phyloP scores from a whole-genome alignment of 2,329 filamentous ascomycete genomes.

The Hypocreales sp. region DNA sequence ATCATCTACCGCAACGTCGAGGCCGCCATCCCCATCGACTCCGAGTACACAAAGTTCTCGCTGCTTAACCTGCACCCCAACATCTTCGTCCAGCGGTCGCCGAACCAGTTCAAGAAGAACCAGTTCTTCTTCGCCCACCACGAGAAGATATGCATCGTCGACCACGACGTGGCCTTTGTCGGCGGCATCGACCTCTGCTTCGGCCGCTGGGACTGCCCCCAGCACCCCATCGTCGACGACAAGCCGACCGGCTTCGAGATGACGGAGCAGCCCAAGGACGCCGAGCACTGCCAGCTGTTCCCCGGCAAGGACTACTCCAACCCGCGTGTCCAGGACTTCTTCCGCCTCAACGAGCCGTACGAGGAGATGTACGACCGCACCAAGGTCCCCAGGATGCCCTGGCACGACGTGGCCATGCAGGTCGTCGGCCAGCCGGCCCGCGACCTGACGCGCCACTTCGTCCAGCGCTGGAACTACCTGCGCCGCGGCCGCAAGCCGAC shows the following conservation, averaged over 20 bases:
- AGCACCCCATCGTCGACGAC: constrained; percentile 82
- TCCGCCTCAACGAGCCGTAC: constrained; percentile 80
- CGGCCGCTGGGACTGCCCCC: constrained; percentile 91
- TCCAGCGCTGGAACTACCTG: constrained; percentile 96
- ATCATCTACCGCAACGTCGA: constrained; percentile 98
- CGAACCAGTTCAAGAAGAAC: constrained; percentile 96
- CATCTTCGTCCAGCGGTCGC: constrained; percentile 88
- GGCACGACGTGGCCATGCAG: constrained; percentile 98
- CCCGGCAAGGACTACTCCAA: constrained; percentile 98
- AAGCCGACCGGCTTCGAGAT: constrained; percentile 89
- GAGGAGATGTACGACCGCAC: constrained; percentile 97
- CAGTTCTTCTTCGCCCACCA: constrained; percentile 99
- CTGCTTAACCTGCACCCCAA: constrained; percentile 91
- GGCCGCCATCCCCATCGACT: constrained; percentile 92
- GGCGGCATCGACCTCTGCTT: constrained; percentile 95
- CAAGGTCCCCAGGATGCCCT: constrained; percentile 85
- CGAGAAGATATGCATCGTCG: constrained; percentile 93
- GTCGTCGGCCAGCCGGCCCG: constrained; percentile 90
- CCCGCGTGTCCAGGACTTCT: constrained; percentile 89
- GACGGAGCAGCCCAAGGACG: constrained; percentile 60
- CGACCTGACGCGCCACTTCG: constrained; percentile 88
- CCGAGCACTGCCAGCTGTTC: constrained; percentile 90
- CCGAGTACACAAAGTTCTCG: constrained; percentile 94
- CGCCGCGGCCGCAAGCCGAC: constrained; percentile 86
- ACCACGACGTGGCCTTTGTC: constrained; percentile 90